These are phyloP conservation scores for Phytopythium kandeliae DNA, from an alignment of 352 stramenopile genomes.

Conservation along the genomic window DNA sequence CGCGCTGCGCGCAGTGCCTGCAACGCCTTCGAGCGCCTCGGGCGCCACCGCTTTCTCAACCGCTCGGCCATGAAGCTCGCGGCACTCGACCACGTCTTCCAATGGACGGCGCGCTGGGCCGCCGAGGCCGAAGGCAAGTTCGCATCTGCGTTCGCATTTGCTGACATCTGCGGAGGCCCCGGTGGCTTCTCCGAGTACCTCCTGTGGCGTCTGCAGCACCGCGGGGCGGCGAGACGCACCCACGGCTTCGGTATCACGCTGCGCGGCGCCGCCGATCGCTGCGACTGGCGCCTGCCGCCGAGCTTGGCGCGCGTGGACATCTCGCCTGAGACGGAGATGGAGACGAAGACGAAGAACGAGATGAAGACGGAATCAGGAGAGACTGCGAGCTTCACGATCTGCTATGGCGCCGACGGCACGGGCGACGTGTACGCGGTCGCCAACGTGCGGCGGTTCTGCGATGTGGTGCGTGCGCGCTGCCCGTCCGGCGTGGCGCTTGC, in stretches of 20 bases:
- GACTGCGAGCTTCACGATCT: constrained; percentile 33
- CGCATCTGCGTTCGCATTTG: constrained; percentile 62
- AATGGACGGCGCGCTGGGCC: constrained; percentile 23
- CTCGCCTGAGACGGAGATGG: background rate
- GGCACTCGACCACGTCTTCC: constrained; percentile 62
- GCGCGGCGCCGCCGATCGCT: constrained; percentile 26
- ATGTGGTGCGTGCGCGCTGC: constrained; percentile 22
- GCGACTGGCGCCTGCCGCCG: constrained; percentile 37
- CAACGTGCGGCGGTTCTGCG: constrained; percentile 55
- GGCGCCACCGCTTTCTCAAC: constrained; percentile 63
- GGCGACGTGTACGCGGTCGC: constrained; percentile 52
- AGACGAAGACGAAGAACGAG: background rate
- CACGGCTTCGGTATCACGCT: constrained; percentile 69
- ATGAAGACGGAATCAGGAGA: background rate
- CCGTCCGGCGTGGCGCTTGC: constrained; percentile 43
- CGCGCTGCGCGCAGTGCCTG: constrained; percentile 25
- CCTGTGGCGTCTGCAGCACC: constrained; percentile 34
- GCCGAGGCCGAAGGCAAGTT: too few relatives aligned
- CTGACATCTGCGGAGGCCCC: constrained; percentile 70
- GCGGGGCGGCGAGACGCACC: background rate
- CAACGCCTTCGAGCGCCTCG: constrained; percentile 59
- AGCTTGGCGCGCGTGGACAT: background rate
- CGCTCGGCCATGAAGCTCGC: constrained; percentile 81
- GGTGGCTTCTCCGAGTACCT: constrained; percentile 82
- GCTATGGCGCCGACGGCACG: constrained; percentile 63